Base-by-base conservation (phyloP, 2,329 filamentous ascomycete genomes). In the Penicillium vulpinum region DNA sequence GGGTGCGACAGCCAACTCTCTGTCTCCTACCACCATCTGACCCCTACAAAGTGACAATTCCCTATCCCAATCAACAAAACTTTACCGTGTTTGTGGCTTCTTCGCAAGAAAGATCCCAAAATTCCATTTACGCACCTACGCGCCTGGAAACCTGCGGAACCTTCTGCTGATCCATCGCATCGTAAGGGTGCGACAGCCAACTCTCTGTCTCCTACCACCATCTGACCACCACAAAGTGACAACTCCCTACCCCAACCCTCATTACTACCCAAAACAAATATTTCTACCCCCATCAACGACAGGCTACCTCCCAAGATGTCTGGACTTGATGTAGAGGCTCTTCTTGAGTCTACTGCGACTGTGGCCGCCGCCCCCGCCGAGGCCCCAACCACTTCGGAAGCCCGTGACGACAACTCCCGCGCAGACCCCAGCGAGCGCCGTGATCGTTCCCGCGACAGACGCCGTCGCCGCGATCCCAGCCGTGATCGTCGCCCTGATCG, bases 251-350 rank as follows among this genome's bases (percentile, higher is more conserved):
- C 67, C 48, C 55, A 5, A 22, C n/a, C 43, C 29, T 31, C 29
- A 45, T 21, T 22, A 22, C 18, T 46, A 46, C 45, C 56, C 50
- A n/a, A n/a, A n/a, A n/a, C n/a, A n/a, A n/a, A n/a, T 44, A 45
- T 21, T 22, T 33, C 18, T 46, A 46, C 45, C 56, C 50, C 48
- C 29, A 60, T 46, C 51, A 45, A 56, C 52, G 39, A 51, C 59
- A 56, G 54, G 36, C 64, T 62, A 61, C 62, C 16, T 51, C 29
- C 60, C 76, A 79, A 66, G 66, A 88, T 88, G 86, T 86, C 86
- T 73, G 83, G 82, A 74, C 80, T 88, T 66, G 91, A 96, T 72
- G 91, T 97, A 68, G 92, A 97, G 81, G 91, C 91, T 64, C 84
- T 97, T 63, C 86, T 97, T 66, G 92, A 96, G 77, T 90, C 89